Percentiles rank a stretch among this genome's conserved stretches.
phyloP scores from a whole-genome alignment of 768 basidiomycete genomes.

The Leucosporidium yakuticum region DNA sequence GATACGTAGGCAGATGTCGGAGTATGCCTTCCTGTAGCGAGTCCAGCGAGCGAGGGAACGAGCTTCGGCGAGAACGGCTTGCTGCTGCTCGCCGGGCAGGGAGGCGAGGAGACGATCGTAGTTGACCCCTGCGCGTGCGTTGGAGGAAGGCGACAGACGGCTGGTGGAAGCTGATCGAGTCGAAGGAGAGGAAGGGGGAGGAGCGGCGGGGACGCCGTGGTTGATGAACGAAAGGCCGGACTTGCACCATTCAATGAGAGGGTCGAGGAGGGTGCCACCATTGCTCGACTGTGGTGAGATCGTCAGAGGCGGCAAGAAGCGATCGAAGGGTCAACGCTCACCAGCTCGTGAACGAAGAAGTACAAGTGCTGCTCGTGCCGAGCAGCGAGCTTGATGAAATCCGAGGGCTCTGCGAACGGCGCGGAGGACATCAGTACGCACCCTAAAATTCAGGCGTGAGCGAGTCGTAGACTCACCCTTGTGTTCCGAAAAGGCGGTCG shows the following conservation, averaged over 20 bases:
- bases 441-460: background rate
- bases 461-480: background rate
- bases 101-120: background rate
- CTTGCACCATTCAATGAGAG: slow-evolving; percentile 18
- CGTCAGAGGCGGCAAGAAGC: too few relatives aligned
- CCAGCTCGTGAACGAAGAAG: slow-evolving; percentile 31
- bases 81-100: background rate
- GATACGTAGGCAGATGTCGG: slow-evolving; percentile 19
- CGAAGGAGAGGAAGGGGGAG: slow-evolving; percentile 6
- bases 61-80: slow-evolving; percentile 6
- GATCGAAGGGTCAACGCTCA: too few relatives aligned
- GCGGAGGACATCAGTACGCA: background rate
- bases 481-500: background rate
- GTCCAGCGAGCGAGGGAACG: slow-evolving; percentile 15
- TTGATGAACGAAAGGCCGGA: slow-evolving; percentile 25
- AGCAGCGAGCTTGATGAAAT: slow-evolving; percentile 25
- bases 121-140: background rate
- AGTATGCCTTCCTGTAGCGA: slow-evolving; percentile 7
- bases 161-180: slow-evolving; percentile 12
- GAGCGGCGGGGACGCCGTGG: slow-evolving; percentile 8
- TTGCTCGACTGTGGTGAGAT: background rate
- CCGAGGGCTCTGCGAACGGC: slow-evolving; percentile 9
- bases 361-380: slow-evolving; percentile 31
- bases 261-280: slow-evolving; percentile 18
- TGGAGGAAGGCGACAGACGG: background rate